Evolutionary conservation across 129 eudicot species (phyloP), one percentile per base, ranked within the genome.

Genomic region (Arctium lappa): DNA sequence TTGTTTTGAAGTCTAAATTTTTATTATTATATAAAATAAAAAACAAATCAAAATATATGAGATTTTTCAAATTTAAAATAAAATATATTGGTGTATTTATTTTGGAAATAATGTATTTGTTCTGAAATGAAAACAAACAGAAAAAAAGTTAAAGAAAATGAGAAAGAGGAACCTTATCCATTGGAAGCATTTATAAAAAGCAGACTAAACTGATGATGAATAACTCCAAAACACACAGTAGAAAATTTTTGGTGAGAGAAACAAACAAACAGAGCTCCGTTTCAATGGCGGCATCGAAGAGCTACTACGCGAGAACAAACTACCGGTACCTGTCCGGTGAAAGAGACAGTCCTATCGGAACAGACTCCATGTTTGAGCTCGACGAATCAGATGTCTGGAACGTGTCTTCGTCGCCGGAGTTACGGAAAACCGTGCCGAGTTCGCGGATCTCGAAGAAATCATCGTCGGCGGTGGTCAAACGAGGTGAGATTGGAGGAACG

Each of bases 331-430:
- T 92, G 6, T 46, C 90, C 46, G 71, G 48, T 69, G 82, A 88
- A 8, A 42, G 69, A 9, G 3, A 81, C 18, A 40, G 5, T 12
- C 83, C 85, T 27, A 56, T 78, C 72, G 77, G 9, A 0, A 50
- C 86, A 4, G 88, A 79, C 71, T 50, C 92, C 40, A 80, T 87
- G 76, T 88, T 88, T 69, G 93, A 94, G 93, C 88, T 94, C 83
- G 91, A 94, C 71, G 97, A 94, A 69, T 91, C 98, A 29, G 97
- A 94, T 12, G 44, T 94, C 38, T 94, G 97, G 97, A 92, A 80
- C 86, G 69, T 86, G 8, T 11, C 83, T 62, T 48, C 87, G 39
- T 91, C 98, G 78, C 92, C 97, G 83, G 96, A 89, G 74, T 71
- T 75, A 0, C 88, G 86, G 1, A 89, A 86, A 44, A 62, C 87